These are phyloP conservation scores for Phyllosticta citribraziliensis DNA, from an alignment of 2,329 filamentous ascomycete genomes.

Conservation along the genomic window DNA sequence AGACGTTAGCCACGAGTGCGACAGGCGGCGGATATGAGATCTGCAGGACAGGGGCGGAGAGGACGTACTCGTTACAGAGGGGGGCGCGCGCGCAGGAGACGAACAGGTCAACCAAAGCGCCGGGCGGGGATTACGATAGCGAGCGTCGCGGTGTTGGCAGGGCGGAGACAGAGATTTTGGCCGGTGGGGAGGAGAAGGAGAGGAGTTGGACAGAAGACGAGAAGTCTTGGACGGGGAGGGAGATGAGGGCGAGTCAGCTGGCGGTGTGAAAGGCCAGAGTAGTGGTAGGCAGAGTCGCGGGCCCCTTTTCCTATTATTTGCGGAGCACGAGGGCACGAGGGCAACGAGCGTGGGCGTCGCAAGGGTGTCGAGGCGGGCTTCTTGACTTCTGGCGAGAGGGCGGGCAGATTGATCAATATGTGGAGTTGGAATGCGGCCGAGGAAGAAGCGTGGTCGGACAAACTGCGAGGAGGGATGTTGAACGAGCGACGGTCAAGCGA, in stretches of 20 bases:
- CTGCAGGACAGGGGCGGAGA: constrained; percentile 6
- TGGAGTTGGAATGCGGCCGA: constrained; percentile 1
- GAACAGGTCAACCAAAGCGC: constrained; percentile 9
- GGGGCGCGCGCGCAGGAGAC: neutral
- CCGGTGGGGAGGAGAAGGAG: constrained; percentile 5
- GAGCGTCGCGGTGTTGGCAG: neutral
- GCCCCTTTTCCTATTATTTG: constrained; percentile 1
- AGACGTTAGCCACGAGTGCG: constrained; percentile 11
- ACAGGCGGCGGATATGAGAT: constrained; percentile 9
- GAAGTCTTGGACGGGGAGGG: neutral
- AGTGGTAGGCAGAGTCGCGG: neutral
- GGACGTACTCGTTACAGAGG: constrained; percentile 6
- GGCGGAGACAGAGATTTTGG: neutral
- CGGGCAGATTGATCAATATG: too few species aligned
- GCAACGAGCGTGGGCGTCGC: neutral
- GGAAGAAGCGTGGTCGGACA: constrained; percentile 7
- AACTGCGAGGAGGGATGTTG: neutral
- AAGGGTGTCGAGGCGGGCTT: constrained; percentile 3
- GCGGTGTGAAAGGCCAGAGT: neutral
- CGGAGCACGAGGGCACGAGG: constrained; percentile 5
- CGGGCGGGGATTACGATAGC: neutral
- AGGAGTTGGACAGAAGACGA: neutral
- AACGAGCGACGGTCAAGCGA: too few species aligned
- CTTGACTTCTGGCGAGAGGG: neutral
- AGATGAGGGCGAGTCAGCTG: constrained; percentile 4